These are phyloP conservation scores for Candida hispaniensis DNA, from an alignment of 805 yeast species.

Conservation along the genomic window DNA sequence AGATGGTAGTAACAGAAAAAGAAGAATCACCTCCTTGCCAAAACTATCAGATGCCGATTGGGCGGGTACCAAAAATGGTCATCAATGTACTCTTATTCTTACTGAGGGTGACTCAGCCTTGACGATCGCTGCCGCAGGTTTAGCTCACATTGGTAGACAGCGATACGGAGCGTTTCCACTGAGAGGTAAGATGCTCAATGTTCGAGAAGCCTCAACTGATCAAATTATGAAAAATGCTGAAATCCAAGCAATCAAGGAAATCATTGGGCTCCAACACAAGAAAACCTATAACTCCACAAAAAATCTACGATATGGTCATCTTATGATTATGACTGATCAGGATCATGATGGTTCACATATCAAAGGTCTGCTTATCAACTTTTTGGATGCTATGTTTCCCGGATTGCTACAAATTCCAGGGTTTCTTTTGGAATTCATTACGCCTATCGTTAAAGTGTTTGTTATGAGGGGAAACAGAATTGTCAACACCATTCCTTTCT, in stretches of 20 bases:
- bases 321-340: slow-evolving; percentile 99
- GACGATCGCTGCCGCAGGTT: slow-evolving; percentile 84
- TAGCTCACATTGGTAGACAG: slow-evolving; percentile 92
- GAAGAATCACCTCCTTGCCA: slow-evolving; percentile 76
- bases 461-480: slow-evolving; percentile 41
- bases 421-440: slow-evolving; percentile 83
- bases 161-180: slow-evolving; percentile 91
- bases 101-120: slow-evolving; percentile 98
- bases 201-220: slow-evolving; percentile 93
- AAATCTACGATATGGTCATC: slow-evolving; percentile 82
- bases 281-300: slow-evolving; percentile 65
- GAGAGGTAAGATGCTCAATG: slow-evolving; percentile 89
- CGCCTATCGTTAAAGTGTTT: slow-evolving; percentile 91
- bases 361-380: slow-evolving; percentile 88
- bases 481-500: slow-evolving; percentile 54
- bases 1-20: slow-evolving; percentile 66
- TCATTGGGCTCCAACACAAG: slow-evolving; percentile 90
- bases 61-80: slow-evolving; percentile 90
- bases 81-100: slow-evolving; percentile 81
- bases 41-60: slow-evolving; percentile 91
- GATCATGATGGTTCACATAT: slow-evolving; percentile 99
- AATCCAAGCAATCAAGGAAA: slow-evolving; percentile 89
- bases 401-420: slow-evolving; percentile 87
- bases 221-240: slow-evolving; percentile 88
- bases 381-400: slow-evolving; percentile 87